Base-by-base conservation (phyloP, 2,329 filamentous ascomycete genomes). In the Pestalotiopsis sp. region DNA sequence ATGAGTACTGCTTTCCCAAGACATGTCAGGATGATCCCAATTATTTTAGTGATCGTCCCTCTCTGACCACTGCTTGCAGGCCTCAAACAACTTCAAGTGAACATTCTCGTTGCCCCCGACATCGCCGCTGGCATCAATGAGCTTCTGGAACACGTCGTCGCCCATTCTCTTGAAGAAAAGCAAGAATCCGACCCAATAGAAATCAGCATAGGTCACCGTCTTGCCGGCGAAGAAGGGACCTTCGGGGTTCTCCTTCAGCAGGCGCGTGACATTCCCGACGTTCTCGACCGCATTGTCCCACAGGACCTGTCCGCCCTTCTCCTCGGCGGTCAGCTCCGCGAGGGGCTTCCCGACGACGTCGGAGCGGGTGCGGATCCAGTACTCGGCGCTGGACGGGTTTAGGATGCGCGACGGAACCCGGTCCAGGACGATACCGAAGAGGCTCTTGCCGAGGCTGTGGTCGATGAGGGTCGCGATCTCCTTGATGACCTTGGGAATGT, bases 161-260 rank as follows among this genome's bases (percentile, higher is more conserved):
- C 80, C 81, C 4, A 83, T 72, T 1, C 75, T 72, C 69, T 78
- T 68, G 25, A 74, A 71, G 73, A 82, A 82, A n/a, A 82, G 72
- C 68, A 83, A 71, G 57, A 78, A 75, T 12, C 81, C 82, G 0
- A 84, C 84, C 74, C 89, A 85, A 2, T 89, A 81, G 67, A 92
- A 87, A 75, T 90, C 89, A 4, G 85, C 85, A 76, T 87, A 91
- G 49, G 82, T 83, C 4, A 84, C 80, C 69, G 82, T 84, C 61
- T 85, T 78, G 0, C 91, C 91, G 70, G 87, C 63, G 67, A 93
- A 88, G 75, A 88, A 93, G 0, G 88, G 87, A 0, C 91, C 91
- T 0, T 84, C 83, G 0, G 80, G 75, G 49, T 86, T 86, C 78
- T 89, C 86, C 72, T 85, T 84, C 71, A 92, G 74, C 67, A 89